Percentiles rank a stretch among this genome's conserved stretches.
Conservation (phyloP, 371 early-diverging fungal species). For the Dinochytrium kinnereticum region DNA sequence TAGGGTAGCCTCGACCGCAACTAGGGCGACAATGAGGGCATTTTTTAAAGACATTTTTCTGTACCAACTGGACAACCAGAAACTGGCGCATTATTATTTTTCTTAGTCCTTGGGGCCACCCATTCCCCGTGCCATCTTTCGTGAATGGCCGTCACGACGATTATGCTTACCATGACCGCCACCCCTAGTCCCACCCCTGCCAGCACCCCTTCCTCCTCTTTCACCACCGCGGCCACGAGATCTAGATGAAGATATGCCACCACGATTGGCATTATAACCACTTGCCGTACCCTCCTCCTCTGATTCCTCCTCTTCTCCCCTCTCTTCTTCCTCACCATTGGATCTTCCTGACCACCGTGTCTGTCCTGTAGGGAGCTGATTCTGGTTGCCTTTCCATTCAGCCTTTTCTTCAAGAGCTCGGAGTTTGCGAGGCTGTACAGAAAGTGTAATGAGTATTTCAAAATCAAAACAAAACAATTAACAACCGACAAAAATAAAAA, state of each 20-base stretch:
- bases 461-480: not conserved
- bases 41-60: not conserved
- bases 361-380: not conserved
- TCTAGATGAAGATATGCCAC: slow-evolving; percentile 19
- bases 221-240: slow-evolving; percentile 20
- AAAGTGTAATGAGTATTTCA: not conserved
- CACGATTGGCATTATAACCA: slow-evolving; percentile 7
- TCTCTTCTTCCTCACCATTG: slow-evolving; percentile 4
- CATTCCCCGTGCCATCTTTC: slow-evolving; percentile 43
- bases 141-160: slow-evolving; percentile 35
- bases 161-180: slow-evolving; percentile 37
- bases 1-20: slow-evolving; percentile 12
- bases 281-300: not conserved
- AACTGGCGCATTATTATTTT: not conserved
- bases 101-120: slow-evolving; percentile 14
- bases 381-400: slow-evolving; percentile 57
- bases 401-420: slow-evolving; percentile 63
- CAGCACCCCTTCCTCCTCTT: slow-evolving; percentile 19
- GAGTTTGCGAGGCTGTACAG: slow-evolving; percentile 67
- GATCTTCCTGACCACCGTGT: slow-evolving; percentile 1
- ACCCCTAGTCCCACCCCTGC: not conserved
- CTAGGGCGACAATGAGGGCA: slow-evolving; percentile 8
- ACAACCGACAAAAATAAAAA: not conserved
- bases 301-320: not conserved
- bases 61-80: no score